Evolutionary conservation across 2,329 filamentous ascomycete species (phyloP).

Genomic region (Xylaria sp.): DNA sequence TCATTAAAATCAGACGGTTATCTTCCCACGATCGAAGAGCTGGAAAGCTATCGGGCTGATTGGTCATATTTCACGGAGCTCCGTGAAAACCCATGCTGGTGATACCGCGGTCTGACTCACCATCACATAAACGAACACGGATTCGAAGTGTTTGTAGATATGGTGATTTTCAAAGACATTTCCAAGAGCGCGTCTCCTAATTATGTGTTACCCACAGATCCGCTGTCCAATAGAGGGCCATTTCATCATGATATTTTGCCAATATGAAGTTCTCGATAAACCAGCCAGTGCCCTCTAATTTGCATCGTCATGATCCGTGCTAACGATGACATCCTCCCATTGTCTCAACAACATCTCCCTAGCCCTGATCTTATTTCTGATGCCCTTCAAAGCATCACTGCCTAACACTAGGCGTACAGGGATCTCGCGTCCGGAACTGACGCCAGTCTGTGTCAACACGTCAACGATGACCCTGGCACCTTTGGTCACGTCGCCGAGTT

Average conservation of each 20-base stretch:
- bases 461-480: constrained; percentile 16
- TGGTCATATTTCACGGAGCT: neutral
- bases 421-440: constrained; percentile 3
- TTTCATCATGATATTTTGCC: neutral
- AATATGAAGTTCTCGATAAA: neutral
- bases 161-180: neutral
- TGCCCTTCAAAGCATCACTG: constrained; percentile 7
- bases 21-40: neutral
- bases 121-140: neutral
- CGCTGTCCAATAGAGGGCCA: neutral
- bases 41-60: neutral
- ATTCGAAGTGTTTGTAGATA: neutral
- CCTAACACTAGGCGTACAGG: constrained; percentile 8
- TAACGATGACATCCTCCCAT: constrained; percentile 16
- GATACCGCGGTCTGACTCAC: neutral
- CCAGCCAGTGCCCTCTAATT: neutral
- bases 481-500: constrained; percentile 7
- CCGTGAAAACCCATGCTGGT: neutral
- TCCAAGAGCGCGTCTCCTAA: neutral
- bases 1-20: neutral
- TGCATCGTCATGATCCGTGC: constrained; percentile 17
- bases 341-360: constrained; percentile 8
- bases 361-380: constrained; percentile 15
- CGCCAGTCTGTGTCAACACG: constrained; percentile 8
- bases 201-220: neutral